These are phyloP conservation scores for Solanum sejunctum DNA, from an alignment of 257 asterid genomes.

Conservation along the genomic window DNA sequence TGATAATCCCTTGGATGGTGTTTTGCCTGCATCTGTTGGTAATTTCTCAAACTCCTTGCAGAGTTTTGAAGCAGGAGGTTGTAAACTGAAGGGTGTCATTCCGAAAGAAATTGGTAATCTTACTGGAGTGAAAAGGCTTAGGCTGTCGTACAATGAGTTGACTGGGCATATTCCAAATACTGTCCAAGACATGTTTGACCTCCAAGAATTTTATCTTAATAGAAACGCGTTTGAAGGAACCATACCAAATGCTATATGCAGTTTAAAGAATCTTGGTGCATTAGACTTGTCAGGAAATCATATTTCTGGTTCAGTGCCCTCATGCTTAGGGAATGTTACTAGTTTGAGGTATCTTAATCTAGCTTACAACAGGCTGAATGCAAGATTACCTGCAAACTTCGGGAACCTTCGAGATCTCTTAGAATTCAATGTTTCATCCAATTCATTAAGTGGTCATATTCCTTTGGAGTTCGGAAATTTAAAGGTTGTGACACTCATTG, in stretches of 20 bases:
- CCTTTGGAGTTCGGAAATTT: not conserved
- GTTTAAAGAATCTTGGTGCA: too few species aligned
- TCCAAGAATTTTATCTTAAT: not conserved
- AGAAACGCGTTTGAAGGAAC: not conserved
- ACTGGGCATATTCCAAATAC: not conserved
- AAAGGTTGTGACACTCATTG: not conserved
- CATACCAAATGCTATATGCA: not conserved
- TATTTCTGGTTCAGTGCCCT: too few species aligned
- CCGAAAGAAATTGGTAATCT: not conserved
- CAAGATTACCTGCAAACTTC: not conserved
- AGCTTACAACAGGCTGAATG: not conserved
- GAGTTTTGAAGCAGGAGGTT: fast-evolving
- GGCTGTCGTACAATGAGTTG: not conserved
- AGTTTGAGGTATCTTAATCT: too few species aligned
- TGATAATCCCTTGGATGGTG: not conserved
- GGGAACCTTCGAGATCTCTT: not conserved
- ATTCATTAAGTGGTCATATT: not conserved
- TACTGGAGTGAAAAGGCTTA: not conserved
- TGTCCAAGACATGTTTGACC: not conserved
- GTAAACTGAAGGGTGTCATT: not conserved
- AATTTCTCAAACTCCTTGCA: not conserved
- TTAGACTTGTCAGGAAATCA: too few species aligned
- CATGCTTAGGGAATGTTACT: too few species aligned
- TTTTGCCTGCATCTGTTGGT: not conserved
- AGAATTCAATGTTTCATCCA: not conserved